Conservation (phyloP, 1,284 basidiomycete genomes). For the Paramarasmius palmivorus region DNA sequence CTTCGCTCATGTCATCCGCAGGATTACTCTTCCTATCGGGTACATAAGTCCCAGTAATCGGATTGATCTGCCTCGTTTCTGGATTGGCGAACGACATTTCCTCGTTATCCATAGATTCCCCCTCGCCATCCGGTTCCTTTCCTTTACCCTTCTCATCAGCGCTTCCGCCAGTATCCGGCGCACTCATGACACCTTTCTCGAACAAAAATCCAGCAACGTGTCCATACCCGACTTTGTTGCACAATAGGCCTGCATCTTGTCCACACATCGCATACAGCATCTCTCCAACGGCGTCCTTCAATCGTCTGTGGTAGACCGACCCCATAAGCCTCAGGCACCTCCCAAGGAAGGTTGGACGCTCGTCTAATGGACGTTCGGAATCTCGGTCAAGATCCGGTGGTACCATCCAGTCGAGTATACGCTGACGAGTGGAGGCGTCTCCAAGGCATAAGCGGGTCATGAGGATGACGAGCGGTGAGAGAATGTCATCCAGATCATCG, state of each 20-base stretch:
- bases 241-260: slow-evolving; percentile 47
- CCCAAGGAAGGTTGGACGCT: slow-evolving; percentile 72
- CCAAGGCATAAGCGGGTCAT: slow-evolving; percentile 68
- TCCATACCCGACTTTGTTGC: slow-evolving; percentile 49
- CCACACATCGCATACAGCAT: slow-evolving; percentile 82
- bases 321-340: slow-evolving; percentile 77
- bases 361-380: slow-evolving; percentile 63
- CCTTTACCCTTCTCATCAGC: background rate
- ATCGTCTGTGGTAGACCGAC: slow-evolving; percentile 67
- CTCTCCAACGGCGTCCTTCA: slow-evolving; percentile 82
- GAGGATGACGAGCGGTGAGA: slow-evolving; percentile 26
- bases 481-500: slow-evolving; percentile 64
- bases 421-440: slow-evolving; percentile 54
- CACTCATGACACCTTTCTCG: slow-evolving; percentile 79
- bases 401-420: slow-evolving; percentile 66
- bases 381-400: slow-evolving; percentile 77
- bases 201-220: slow-evolving; percentile 92
- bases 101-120: slow-evolving; percentile 24
- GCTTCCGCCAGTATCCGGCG: slow-evolving; percentile 33
- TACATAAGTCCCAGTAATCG: slow-evolving; percentile 72
- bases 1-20: slow-evolving; percentile 75
- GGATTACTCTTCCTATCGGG: slow-evolving; percentile 29
- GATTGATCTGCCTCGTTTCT: slow-evolving; percentile 48
- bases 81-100: slow-evolving; percentile 30
- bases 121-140: background rate